Evolutionary conservation across 129 eudicot species (phyloP).

Genomic region (Cynara cardunculus): DNA sequence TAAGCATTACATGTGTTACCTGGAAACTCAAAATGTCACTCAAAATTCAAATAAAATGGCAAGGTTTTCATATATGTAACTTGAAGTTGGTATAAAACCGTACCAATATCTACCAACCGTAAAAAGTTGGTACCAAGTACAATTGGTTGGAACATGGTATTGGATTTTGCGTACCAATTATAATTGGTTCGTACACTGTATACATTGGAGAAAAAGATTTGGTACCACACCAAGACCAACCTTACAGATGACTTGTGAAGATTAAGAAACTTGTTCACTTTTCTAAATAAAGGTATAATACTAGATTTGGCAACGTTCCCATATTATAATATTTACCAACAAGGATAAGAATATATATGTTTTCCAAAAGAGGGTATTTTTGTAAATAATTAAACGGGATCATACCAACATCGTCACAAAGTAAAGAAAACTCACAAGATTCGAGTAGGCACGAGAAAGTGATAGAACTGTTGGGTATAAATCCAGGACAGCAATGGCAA

Average conservation of each 20-base stretch:
- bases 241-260: not conserved
- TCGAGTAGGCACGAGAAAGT: constrained; percentile 78
- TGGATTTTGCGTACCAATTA: not conserved
- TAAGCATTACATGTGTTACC: not conserved
- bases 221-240: not conserved
- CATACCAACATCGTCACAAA: not conserved
- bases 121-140: too few relatives aligned
- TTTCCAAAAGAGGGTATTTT: not conserved
- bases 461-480: constrained; percentile 74
- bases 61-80: not conserved
- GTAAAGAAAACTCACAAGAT: constrained; percentile 56
- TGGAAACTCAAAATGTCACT: not conserved
- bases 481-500: constrained; percentile 81
- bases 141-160: too few relatives aligned
- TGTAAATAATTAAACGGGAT: not conserved
- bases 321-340: not conserved
- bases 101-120: too few relatives aligned
- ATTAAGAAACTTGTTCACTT: too few relatives aligned
- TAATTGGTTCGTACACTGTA: too few relatives aligned
- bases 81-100: not conserved
- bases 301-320: not conserved
- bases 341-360: not conserved
- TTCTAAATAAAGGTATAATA: not conserved
- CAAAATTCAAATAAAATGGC: not conserved
- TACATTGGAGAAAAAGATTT: not conserved